A percentile compares a stretch with the other conserved stretches of the same genome.
phyloP scores from a whole-genome alignment of 768 basidiomycete genomes.

The Polyporus arcularius region DNA sequence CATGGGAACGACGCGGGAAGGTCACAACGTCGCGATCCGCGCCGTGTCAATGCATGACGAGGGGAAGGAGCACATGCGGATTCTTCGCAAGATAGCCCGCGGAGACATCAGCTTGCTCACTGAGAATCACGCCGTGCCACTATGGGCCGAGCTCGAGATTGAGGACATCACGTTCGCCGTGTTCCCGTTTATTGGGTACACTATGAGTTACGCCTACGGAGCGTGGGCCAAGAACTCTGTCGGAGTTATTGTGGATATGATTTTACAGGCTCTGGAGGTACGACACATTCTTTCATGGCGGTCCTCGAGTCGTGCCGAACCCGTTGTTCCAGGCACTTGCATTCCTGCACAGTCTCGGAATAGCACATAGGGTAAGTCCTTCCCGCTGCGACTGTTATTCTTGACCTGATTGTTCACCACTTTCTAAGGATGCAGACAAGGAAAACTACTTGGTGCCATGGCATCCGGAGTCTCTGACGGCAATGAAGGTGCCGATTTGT shows the following conservation, averaged over 20 bases:
- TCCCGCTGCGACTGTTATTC: neutral
- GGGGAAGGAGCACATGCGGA: too few species aligned
- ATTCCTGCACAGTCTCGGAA: neutral
- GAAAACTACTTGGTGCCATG: constrained; percentile 36
- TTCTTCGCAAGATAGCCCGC: too few species aligned
- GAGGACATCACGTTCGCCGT: constrained; percentile 9
- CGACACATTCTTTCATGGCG: neutral
- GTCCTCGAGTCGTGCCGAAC: neutral
- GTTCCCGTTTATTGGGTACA: neutral
- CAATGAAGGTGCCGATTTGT: constrained; percentile 7
- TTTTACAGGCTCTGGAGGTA: constrained; percentile 31
- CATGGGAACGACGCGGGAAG: too few species aligned
- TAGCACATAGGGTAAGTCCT: neutral
- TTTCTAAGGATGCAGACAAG: constrained; percentile 30
- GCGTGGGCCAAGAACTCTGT: constrained; percentile 33
- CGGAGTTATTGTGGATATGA: constrained; percentile 33
- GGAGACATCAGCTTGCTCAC: too few species aligned
- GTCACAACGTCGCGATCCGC: too few species aligned
- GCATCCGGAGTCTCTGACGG: constrained; percentile 32
- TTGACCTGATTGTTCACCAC: neutral
- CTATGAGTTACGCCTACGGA: neutral
- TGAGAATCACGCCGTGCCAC: too few species aligned
- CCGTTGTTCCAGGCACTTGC: neutral
- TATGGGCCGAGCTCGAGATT: constrained; percentile 31
- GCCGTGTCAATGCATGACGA: too few species aligned